phyloP scores from a whole-genome alignment of 2,329 filamentous ascomycete genomes.

The Aureobasidium sp. region DNA sequence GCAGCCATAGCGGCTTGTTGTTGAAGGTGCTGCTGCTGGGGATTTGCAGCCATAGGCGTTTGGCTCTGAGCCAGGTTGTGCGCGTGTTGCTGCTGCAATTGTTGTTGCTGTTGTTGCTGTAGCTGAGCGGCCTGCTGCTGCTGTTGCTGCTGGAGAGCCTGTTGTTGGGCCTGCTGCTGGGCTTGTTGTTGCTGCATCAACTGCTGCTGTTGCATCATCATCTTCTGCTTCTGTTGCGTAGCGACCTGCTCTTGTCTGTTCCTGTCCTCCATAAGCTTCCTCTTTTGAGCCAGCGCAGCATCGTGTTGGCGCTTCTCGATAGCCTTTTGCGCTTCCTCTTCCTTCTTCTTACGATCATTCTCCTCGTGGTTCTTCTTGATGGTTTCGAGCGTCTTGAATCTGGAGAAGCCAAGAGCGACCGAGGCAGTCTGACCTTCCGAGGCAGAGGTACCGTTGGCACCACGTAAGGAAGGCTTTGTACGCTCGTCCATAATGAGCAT shows the following conservation, averaged over 20 bases:
- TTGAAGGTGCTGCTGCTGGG: slow-evolving; percentile 37
- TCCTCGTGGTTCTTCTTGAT: slow-evolving; percentile 74
- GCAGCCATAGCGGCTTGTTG: slow-evolving; percentile 30
- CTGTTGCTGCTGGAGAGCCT: slow-evolving; percentile 34
- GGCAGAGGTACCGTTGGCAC: slow-evolving; percentile 54
- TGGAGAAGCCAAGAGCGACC: slow-evolving; percentile 78
- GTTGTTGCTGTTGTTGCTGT: slow-evolving; percentile 28
- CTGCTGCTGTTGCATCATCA: slow-evolving; percentile 24
- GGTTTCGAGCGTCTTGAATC: slow-evolving; percentile 83
- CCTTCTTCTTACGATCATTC: slow-evolving; percentile 48
- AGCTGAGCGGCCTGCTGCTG: slow-evolving; percentile 43
- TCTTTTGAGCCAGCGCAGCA: slow-evolving; percentile 28
- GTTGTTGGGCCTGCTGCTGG: slow-evolving; percentile 37
- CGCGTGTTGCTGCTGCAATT: slow-evolving; percentile 33
- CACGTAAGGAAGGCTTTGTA: slow-evolving; percentile 54
- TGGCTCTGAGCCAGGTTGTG: slow-evolving; percentile 17
- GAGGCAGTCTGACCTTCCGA: slow-evolving; percentile 65
- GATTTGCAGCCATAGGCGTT: slow-evolving; percentile 19
- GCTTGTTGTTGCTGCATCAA: slow-evolving; percentile 35
- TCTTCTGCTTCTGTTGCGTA: slow-evolving; percentile 44
- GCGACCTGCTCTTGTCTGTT: slow-evolving; percentile 26
- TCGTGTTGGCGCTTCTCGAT: slow-evolving; percentile 30
- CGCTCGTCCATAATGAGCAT: slow-evolving; percentile 91
- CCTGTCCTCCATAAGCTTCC: slow-evolving; percentile 28
- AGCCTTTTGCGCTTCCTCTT: slow-evolving; percentile 49